phyloP scores from a whole-genome alignment of 129 eudicot genomes.

The Helianthus annuus region HanXRQr2.0-SUNRISE NC_035436.2:146735003-146735502 shows the following conservation, averaged over 20 bases:
- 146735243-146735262: not conserved
- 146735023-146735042: not conserved
- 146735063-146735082: slow-evolving; percentile 13
- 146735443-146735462: slow-evolving; percentile 47
- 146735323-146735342: slow-evolving; percentile 93
- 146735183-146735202: not conserved
- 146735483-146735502: slow-evolving; percentile 93
- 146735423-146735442: slow-evolving; percentile 12
- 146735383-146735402: not conserved
- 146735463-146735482: slow-evolving; percentile 94
- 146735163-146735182: slow-evolving; percentile 3
- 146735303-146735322: slow-evolving; percentile 87
- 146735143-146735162: slow-evolving; percentile 92
- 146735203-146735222: not conserved
- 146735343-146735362: slow-evolving; percentile 90
- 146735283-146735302: slow-evolving; percentile 54
- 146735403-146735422: slow-evolving; percentile 12
- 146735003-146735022: slow-evolving; percentile 12
- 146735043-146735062: not conserved
- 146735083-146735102: slow-evolving; percentile 81
- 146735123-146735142: slow-evolving; percentile 91
- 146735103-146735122: slow-evolving; percentile 91
- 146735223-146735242: slow-evolving; percentile 5
- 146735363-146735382: slow-evolving; percentile 44
- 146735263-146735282: not conserved